These are phyloP conservation scores for Epichloe scottii DNA, from an alignment of 2,329 filamentous ascomycete genomes.

Conservation along the genomic window DNA sequence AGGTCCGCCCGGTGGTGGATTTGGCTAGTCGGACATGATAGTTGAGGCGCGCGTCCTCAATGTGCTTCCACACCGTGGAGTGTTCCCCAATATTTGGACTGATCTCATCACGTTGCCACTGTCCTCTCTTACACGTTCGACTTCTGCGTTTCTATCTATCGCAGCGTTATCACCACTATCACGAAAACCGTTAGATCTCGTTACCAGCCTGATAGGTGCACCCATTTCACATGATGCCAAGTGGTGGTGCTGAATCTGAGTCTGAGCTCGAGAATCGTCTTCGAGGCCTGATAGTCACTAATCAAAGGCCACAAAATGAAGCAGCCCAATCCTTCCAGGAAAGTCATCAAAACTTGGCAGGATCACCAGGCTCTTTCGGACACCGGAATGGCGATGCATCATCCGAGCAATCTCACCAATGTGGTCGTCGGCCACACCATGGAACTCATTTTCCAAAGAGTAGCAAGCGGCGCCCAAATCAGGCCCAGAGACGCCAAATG, in stretches of 20 bases:
- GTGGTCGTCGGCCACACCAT: slow-evolving; percentile 2
- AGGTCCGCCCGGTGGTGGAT: too few species aligned
- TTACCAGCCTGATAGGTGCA: background rate
- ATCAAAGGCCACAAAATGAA: slow-evolving; percentile 16
- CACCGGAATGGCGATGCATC: background rate
- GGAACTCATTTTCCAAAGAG: slow-evolving; percentile 8
- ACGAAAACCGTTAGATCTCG: background rate
- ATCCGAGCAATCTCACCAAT: background rate
- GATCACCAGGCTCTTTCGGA: background rate
- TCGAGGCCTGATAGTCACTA: slow-evolving; percentile 46
- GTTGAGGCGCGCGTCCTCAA: background rate
- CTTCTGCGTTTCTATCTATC: background rate
- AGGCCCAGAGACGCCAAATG: slow-evolving; percentile 52
- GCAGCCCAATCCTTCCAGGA: background rate
- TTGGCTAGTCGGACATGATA: background rate
- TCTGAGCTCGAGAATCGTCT: slow-evolving; percentile 41
- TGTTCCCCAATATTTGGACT: background rate
- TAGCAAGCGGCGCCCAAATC: slow-evolving; percentile 28
- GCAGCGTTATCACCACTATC: background rate
- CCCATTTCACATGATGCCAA: background rate
- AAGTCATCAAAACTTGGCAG: background rate
- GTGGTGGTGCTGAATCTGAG: background rate
- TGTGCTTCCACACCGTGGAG: background rate
- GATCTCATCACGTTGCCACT: background rate
- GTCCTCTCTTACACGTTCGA: background rate